A percentile compares a stretch with the other conserved stretches of the same genome.
phyloP scores from a whole-genome alignment of 305 asterid species.

The Withania somnifera region DNA sequence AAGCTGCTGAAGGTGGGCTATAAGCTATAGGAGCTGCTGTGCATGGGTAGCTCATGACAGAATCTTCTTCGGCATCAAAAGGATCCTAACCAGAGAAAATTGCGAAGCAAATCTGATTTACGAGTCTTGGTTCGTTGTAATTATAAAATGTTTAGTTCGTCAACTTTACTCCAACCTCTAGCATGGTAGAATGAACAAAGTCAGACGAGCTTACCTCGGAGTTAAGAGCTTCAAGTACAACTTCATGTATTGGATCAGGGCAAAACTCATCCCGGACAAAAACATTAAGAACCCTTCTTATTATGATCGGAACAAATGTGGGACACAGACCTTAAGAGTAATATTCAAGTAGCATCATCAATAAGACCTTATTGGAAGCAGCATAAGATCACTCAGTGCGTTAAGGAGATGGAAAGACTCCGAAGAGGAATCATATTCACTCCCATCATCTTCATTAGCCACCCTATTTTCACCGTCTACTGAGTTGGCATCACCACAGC shows the following conservation, averaged over 20 bases:
- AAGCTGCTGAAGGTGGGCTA: conserved; percentile 57
- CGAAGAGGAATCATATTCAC: conserved; percentile 40
- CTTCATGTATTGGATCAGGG: conserved; percentile 69
- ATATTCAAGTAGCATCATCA: neutral
- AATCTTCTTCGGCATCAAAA: conserved; percentile 20
- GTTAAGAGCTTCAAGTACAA: conserved; percentile 49
- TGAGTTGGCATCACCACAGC: conserved; percentile 23
- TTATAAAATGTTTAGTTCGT: neutral
- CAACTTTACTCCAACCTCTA: neutral
- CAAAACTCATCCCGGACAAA: conserved; percentile 84
- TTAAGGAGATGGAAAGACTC: conserved; percentile 71
- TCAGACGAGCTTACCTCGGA: conserved; percentile 43
- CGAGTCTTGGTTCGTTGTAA: neutral
- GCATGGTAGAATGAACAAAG: neutral
- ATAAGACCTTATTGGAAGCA: conserved; percentile 57
- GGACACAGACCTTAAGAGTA: conserved; percentile 68
- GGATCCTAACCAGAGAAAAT: conserved; percentile 30
- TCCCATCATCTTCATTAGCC: conserved; percentile 4
- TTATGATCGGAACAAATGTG: conserved; percentile 46
- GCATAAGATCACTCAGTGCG: conserved; percentile 80
- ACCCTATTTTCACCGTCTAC: neutral
- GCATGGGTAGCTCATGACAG: conserved; percentile 49
- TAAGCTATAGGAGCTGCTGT: conserved; percentile 38
- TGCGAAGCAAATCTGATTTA: neutral
- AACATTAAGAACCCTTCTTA: conserved; percentile 52